Evolutionary conservation across 2,329 filamentous ascomycete genomes (phyloP).

Genomic region (Ophiostoma sp.): DNA sequence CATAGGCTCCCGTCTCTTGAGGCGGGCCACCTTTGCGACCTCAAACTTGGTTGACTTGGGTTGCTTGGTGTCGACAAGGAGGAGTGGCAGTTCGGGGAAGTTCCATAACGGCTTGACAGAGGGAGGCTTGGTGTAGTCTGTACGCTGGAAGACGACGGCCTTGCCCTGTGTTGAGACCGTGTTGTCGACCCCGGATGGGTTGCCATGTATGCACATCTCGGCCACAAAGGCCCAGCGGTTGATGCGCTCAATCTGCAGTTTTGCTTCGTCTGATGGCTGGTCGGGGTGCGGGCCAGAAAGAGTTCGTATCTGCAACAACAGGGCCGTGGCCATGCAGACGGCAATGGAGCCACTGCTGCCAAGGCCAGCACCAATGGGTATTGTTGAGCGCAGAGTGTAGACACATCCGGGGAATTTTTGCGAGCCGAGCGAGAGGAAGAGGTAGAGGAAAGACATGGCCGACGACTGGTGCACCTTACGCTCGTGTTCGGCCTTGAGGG

Average conservation of each 20-base stretch:
- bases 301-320: slow-evolving; percentile 82
- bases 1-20: slow-evolving; percentile 66
- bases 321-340: slow-evolving; percentile 77
- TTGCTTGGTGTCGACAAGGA: slow-evolving; percentile 85
- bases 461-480: slow-evolving; percentile 82
- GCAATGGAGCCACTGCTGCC: slow-evolving; percentile 93
- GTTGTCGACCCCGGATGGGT: slow-evolving; percentile 94
- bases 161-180: slow-evolving; percentile 92
- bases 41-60: slow-evolving; percentile 79
- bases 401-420: slow-evolving; percentile 73
- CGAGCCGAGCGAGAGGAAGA: slow-evolving; percentile 81
- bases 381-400: slow-evolving; percentile 88
- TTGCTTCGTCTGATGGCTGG: slow-evolving; percentile 81
- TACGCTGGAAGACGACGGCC: slow-evolving; percentile 82
- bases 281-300: slow-evolving; percentile 87
- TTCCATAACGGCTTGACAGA: slow-evolving; percentile 70
- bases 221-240: slow-evolving; percentile 97
- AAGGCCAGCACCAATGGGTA: slow-evolving; percentile 85
- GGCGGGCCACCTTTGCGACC: slow-evolving; percentile 74
- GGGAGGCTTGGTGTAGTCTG: slow-evolving; percentile 71
- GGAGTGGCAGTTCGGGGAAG: slow-evolving; percentile 85
- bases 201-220: slow-evolving; percentile 96
- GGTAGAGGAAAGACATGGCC: slow-evolving; percentile 82
- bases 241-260: slow-evolving; percentile 85
- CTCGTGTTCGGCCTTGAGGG: slow-evolving; percentile 58